Base-by-base conservation (phyloP, 1,139 yeast genomes). In the Suzukiozyma palmioleophila region DNA sequence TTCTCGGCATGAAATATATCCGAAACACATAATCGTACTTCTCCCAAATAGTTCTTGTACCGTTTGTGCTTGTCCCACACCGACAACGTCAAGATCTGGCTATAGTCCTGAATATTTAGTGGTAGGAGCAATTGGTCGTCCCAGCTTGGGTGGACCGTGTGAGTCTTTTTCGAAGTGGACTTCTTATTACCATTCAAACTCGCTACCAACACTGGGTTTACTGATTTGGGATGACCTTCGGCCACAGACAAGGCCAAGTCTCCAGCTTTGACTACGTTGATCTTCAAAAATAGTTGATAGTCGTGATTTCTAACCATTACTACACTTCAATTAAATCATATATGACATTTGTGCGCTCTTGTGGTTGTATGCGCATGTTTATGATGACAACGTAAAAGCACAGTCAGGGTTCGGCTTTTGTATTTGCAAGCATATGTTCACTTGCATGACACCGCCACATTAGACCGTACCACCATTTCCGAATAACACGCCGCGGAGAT, bases 11-110 rank as follows among this genome's bases (percentile, higher is more conserved):
- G 45, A 45, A 79, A 73, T 3, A 77, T 45, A 18, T 75, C 77
- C 3, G 57, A 46, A 5, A 79, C 47, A n/a, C 66, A 61, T 12
- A 81, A 46, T 29, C 81, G 55, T 21, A 75, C 57, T 47, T 80
- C 86, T 1, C 87, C 87, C 39, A 81, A 56, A 51, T 79, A 81
- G 39, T 65, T 69, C 49, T 64, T 66, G 46, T 62, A 59, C n/a
- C 73, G 52, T 40, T 62, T 59, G 44, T 70, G 75, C 39, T 66
- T 68, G 47, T 73, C 78, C 74, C 76, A 72, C 0, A 75, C 66
- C 2, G 69, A 56, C 18, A 74, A 46, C 1, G 53, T 50, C 26
- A 74, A 45, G 0, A 69, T 44, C 21, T 67, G 62, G 3, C 64
- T 54, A 40, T 45, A 49, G 42, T 64, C 73, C 29, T 54, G 53